Conservation (phyloP, 2,329 filamentous ascomycete genomes). For the Fusarium compactum region DNA sequence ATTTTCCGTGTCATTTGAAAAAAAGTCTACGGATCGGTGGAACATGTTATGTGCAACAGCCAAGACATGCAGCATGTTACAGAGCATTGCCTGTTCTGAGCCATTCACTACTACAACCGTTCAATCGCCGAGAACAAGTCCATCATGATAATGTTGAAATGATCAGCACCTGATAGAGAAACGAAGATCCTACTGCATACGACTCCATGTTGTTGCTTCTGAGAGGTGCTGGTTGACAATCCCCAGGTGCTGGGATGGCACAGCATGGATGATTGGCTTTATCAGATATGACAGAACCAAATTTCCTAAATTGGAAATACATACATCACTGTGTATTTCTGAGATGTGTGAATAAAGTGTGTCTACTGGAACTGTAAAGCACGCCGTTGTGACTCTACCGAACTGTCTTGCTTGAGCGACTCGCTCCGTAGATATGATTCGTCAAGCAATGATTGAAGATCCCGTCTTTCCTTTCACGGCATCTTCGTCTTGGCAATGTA, state of each 20-base stretch:
- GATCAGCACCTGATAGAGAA: not conserved
- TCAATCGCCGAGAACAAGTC: slow-evolving; percentile 16
- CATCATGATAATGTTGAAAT: not conserved
- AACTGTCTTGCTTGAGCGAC: slow-evolving; percentile 8
- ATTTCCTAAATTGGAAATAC: slow-evolving; percentile 9
- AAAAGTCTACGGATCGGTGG: slow-evolving; percentile 1
- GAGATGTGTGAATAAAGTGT: not conserved
- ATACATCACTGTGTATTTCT: slow-evolving; percentile 12
- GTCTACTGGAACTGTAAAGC: not conserved
- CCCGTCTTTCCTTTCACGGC: slow-evolving; percentile 8
- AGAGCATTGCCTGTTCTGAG: slow-evolving; percentile 24
- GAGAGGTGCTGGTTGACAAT: slow-evolving; percentile 6
- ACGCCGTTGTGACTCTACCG: not conserved
- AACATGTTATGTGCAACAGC: not conserved
- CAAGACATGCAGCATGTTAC: slow-evolving; percentile 26
- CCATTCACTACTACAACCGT: slow-evolving; percentile 13
- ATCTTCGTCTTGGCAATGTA: slow-evolving; percentile 21
- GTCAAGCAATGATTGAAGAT: slow-evolving; percentile 5
- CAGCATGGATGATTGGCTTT: not conserved
- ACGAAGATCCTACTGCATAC: slow-evolving; percentile 5
- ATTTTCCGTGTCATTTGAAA: slow-evolving; percentile 34
- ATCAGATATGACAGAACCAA: slow-evolving; percentile 30
- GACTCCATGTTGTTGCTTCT: slow-evolving; percentile 19
- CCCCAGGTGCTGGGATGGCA: slow-evolving; percentile 1
- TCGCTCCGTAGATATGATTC: slow-evolving; percentile 8